Evolutionary conservation across 257 asterid species (phyloP).

Genomic region (Voacanga thouarsii): DNA sequence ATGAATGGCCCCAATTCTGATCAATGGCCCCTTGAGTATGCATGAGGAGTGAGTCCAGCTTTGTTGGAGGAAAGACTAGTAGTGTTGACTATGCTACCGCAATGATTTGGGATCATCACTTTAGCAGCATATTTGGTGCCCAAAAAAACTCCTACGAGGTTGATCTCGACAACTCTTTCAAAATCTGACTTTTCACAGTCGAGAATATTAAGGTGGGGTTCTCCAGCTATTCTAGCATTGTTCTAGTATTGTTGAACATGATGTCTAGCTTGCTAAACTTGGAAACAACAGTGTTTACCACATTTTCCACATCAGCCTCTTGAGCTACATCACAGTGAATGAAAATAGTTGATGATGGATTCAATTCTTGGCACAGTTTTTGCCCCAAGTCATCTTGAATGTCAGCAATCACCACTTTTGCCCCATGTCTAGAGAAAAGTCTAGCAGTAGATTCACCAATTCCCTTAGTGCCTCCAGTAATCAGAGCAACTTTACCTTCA

Average conservation of each 20-base stretch:
- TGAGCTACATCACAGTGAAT: conserved; percentile 11
- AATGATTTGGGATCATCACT: conserved; percentile 10
- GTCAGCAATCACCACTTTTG: conserved; percentile 11
- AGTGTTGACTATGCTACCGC: conserved; percentile 12
- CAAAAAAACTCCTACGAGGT: not conserved
- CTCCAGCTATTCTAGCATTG: conserved; percentile 7
- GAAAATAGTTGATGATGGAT: not conserved
- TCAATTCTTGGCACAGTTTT: not conserved
- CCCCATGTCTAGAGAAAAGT: conserved; percentile 10
- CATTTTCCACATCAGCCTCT: conserved; percentile 6
- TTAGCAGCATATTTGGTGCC: conserved; percentile 16
- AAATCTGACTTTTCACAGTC: not conserved
- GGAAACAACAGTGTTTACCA: conserved; percentile 3
- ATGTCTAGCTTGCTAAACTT: conserved; percentile 11
- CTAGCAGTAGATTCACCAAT: conserved; percentile 10
- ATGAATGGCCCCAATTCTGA: too few species aligned
- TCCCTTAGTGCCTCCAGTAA: conserved; percentile 15
- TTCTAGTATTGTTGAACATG: conserved; percentile 14
- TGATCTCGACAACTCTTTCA: not conserved
- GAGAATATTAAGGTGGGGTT: not conserved
- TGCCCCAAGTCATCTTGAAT: conserved; percentile 13
- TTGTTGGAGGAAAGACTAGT: conserved; percentile 5
- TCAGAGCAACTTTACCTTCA: conserved; percentile 9
- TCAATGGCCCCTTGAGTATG: conserved; percentile 27
- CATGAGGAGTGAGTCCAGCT: conserved; percentile 23